A percentile compares a stretch with the other conserved stretches of the same genome.
Evolutionary conservation across 495 filamentous ascomycete genomes (phyloP).

Genomic region (Annulohypoxylon nitens): DNA sequence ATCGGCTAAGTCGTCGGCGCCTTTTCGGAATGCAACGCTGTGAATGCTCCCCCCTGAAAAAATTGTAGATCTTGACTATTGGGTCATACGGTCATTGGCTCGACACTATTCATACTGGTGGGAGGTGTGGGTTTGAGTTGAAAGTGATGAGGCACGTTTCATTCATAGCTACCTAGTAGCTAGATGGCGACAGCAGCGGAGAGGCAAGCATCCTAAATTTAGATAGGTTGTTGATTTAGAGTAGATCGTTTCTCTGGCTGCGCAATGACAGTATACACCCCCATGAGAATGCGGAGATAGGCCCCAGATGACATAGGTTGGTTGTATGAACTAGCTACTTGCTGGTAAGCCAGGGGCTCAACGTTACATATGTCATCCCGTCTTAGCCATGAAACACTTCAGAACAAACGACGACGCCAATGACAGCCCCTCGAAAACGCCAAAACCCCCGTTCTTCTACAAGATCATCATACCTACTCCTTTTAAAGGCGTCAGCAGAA

Average conservation of each 20-base stretch:
- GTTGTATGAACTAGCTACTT: background rate
- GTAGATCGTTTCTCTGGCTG: constrained; percentile 18
- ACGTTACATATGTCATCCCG: constrained; percentile 25
- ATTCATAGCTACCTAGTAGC: background rate
- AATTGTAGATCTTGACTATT: constrained; percentile 37
- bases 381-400: constrained; percentile 15
- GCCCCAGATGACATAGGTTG: background rate
- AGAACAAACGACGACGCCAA: constrained; percentile 15
- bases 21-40: constrained; percentile 31
- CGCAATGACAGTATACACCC: background rate
- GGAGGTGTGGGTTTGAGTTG: background rate
- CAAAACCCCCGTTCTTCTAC: constrained; percentile 2
- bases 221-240: constrained; percentile 24
- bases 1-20: constrained; percentile 33
- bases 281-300: constrained; percentile 22
- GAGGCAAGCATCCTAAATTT: constrained; percentile 18
- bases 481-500: constrained; percentile 1
- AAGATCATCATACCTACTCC: background rate
- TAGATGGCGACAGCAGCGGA: constrained; percentile 18
- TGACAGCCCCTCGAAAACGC: background rate
- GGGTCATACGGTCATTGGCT: background rate
- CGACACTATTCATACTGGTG: background rate
- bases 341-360: background rate
- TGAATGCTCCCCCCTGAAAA: constrained; percentile 1
- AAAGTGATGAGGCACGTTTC: constrained; percentile 9